Percentiles rank a stretch among this genome's conserved stretches.
phyloP scores from a whole-genome alignment of 805 yeast genomes.

The Candida cerambycidarum region DNA sequence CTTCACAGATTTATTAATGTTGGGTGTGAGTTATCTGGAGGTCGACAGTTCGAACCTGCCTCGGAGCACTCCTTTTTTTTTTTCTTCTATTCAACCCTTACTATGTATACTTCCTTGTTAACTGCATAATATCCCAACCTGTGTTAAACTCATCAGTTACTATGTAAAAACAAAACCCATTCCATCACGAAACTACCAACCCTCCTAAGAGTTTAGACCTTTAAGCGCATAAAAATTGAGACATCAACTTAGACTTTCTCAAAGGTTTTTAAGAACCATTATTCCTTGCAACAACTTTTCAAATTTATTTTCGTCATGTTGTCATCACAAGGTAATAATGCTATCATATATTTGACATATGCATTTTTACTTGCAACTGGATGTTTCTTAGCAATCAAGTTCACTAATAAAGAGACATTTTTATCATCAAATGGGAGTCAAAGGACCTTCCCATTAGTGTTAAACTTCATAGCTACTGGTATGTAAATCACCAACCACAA shows the following conservation, averaged over 20 bases:
- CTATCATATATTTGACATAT: slow-evolving; percentile 42
- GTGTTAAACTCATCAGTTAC: too few species aligned
- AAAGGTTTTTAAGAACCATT: neutral
- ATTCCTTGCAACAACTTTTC: neutral
- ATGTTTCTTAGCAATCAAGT: slow-evolving; percentile 53
- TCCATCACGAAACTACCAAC: neutral
- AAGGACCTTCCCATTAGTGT: slow-evolving; percentile 73
- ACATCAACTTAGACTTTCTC: neutral
- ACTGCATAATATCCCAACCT: too few species aligned
- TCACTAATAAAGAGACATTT: slow-evolving; percentile 54
- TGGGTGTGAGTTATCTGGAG: slow-evolving; percentile 38
- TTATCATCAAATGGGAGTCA: slow-evolving; percentile 80
- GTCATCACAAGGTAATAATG: slow-evolving; percentile 43
- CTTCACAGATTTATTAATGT: neutral
- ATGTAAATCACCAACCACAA: slow-evolving; percentile 38
- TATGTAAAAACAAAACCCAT: too few species aligned
- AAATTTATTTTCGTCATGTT: slow-evolving; percentile 11
- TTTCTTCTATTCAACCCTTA: too few species aligned
- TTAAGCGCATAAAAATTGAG: slow-evolving; percentile 5
- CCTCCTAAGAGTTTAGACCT: neutral
- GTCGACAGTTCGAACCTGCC: slow-evolving; percentile 51
- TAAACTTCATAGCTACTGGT: slow-evolving; percentile 91
- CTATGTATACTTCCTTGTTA: too few species aligned
- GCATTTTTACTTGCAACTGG: slow-evolving; percentile 42
- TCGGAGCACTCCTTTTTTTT: slow-evolving; percentile 31